Conservation (phyloP, 768 basidiomycete genomes). For the Hypsizygus marmoreus region DNA sequence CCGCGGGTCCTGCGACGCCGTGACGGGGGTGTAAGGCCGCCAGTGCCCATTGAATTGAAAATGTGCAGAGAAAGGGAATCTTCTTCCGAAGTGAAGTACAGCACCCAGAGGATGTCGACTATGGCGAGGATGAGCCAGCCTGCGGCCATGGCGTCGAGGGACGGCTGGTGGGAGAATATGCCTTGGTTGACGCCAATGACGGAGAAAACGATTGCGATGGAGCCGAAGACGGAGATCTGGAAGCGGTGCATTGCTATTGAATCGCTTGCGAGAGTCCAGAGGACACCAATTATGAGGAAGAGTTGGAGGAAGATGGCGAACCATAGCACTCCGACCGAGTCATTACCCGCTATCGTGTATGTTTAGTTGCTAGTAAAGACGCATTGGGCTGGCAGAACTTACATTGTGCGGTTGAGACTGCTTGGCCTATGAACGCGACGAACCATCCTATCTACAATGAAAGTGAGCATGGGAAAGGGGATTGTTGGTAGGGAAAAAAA, state of each 20-base stretch:
- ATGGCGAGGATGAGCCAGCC: conserved; percentile 94
- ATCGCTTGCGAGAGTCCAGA: conserved; percentile 83
- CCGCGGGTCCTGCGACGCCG: conserved; percentile 76
- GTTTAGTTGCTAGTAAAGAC: conserved; percentile 10
- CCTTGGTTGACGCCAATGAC: conserved; percentile 71
- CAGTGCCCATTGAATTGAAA: conserved; percentile 87
- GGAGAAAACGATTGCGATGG: conserved; percentile 86
- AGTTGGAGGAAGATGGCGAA: conserved; percentile 83
- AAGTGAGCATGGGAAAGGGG: conserved; percentile 34
- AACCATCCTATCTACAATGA: conserved; percentile 67
- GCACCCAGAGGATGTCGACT: conserved; percentile 93
- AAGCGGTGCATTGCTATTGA: conserved; percentile 90
- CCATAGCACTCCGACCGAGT: conserved; percentile 67
- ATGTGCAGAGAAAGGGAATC: conserved; percentile 83
- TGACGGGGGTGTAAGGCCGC: conserved; percentile 80
- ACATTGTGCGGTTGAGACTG: conserved; percentile 61
- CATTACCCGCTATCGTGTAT: conserved; percentile 38
- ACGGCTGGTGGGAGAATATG: conserved; percentile 54
- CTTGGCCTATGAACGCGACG: conserved; percentile 76
- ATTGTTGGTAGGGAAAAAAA: conserved; percentile 15
- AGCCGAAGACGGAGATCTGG: conserved; percentile 87
- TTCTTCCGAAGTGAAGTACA: conserved; percentile 97
- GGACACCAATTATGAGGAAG: conserved; percentile 68
- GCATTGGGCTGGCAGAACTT: conserved; percentile 15
- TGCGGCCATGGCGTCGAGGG: conserved; percentile 82